Base-by-base conservation (phyloP, 2,329 filamentous ascomycete genomes). In the Ceratocystis huliohia region DNA sequence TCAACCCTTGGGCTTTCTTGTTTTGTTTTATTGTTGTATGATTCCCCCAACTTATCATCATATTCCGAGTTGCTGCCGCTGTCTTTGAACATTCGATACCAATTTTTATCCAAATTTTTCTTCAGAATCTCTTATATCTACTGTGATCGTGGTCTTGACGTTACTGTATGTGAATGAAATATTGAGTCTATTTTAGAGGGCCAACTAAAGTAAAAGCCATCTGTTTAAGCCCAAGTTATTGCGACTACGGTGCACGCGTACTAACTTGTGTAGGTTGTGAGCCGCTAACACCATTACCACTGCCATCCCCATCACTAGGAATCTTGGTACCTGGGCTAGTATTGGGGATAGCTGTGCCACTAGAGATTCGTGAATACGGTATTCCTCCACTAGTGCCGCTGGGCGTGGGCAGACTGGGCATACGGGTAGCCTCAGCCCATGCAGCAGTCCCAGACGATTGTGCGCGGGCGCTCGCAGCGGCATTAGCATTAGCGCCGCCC, bases 241-340 rank as follows among this genome's bases (percentile, higher is more conserved):
- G 78, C 0, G 78, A 77, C 79, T 79, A 81, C 0, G 79, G 79
- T 15, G 79, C 79, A 69, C 76, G 79, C 5, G 79, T 80, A 30
- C 78, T 69, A 1, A 30, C 65, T 48, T 63, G 61, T 59, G 61
- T 25, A 30, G 28, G 30, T 44, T 13, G 41, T 7, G 64, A 37
- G 10, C 22, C 53, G 30, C 74, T 7, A 59, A 8, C 28, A 37
- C 28, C 28, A 33, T 13, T 5, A 37, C 28, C 28, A 30, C 8
- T 15, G 10, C 7, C 20, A 41, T 41, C 48, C 13, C 48, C n/a
- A 17, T 53, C 22, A 25, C 48, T 17, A 10, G n/a, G 73, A 71
- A 22, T 8, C 53, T 22, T 48, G 20, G n/a, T 3, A 28, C 15
- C 10, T 7, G 45, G 4, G 6, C 8, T 15, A 46, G 56, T 17